Conservation (phyloP, 225 moss, liverwort and hornwort species). For the Neckera pumila region DNA sequence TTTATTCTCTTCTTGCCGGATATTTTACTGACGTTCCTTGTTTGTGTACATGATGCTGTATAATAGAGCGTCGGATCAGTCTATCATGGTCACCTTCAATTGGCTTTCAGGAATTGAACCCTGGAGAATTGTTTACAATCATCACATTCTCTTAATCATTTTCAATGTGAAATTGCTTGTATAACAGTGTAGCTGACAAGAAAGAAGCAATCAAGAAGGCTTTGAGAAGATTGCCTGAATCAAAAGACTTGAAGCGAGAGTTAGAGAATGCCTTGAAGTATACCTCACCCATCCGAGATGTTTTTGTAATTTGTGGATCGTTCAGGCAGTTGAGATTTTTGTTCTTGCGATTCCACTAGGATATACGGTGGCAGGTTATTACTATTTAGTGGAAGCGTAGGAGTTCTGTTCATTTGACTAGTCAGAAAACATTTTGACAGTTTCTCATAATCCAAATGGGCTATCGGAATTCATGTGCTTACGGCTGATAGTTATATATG, state of each 20-base stretch:
- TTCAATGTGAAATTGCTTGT: neutral
- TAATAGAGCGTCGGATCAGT: neutral
- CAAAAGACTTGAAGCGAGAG: conserved; percentile 63
- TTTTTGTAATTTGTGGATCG: neutral
- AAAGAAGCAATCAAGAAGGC: conserved; percentile 42
- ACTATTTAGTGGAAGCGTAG: neutral
- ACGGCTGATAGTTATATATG: conserved; percentile 2
- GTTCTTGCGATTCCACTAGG: neutral
- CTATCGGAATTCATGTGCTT: neutral
- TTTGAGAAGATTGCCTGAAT: conserved; percentile 59
- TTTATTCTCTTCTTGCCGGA: neutral
- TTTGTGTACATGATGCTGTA: neutral
- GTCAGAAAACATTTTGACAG: neutral
- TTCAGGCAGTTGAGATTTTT: neutral
- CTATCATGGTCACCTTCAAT: neutral
- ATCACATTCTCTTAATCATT: neutral
- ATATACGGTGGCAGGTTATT: neutral
- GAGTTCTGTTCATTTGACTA: neutral
- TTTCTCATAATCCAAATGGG: neutral
- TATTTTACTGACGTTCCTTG: neutral
- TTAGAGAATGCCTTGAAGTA: conserved; percentile 61
- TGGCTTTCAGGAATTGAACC: neutral
- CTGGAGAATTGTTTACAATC: neutral
- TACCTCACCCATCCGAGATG: neutral
- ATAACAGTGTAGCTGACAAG: conserved; percentile 55